A percentile compares a stretch with the other conserved stretches of the same genome.
Evolutionary conservation across 2,329 filamentous ascomycete genomes (phyloP).

Genomic region (Pestalotiopsis sp.): DNA sequence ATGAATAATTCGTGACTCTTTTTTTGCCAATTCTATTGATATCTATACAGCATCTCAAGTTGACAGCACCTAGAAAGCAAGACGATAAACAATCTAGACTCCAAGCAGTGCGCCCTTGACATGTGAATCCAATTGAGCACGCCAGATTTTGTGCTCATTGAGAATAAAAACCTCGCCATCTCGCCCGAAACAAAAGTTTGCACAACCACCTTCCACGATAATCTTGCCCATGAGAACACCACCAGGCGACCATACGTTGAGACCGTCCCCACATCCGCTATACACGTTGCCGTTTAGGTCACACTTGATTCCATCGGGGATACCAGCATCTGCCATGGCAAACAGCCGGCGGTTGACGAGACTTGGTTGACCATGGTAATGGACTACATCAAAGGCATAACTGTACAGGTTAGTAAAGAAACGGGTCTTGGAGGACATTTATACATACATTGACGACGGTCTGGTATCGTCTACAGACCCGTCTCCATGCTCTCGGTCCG

Average conservation of each 20-base stretch:
- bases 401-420: constrained; percentile 12
- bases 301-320: constrained; percentile 52
- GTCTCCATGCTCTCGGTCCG: constrained; percentile 33
- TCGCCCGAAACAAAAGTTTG: constrained; percentile 51
- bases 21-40: no score
- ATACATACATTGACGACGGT: constrained; percentile 30
- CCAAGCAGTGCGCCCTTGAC: neutral
- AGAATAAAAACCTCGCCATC: constrained; percentile 47
- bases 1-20: no score
- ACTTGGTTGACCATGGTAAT: constrained; percentile 35
- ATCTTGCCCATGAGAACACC: constrained; percentile 50
- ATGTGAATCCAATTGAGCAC: constrained; percentile 31
- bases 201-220: constrained; percentile 40
- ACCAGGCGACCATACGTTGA: constrained; percentile 49
- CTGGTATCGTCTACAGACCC: constrained; percentile 30
- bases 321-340: constrained; percentile 48
- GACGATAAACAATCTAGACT: neutral
- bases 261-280: constrained; percentile 50
- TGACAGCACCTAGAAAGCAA: no score
- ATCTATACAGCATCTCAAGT: no score
- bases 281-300: constrained; percentile 52
- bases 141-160: constrained; percentile 48
- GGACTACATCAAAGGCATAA: constrained; percentile 38
- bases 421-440: constrained; percentile 6
- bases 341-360: constrained; percentile 53